A percentile compares a stretch with the other conserved stretches of the same genome.
phyloP scores from a whole-genome alignment of 306 rosid species.

The Lathyrus tuberosus region DNA sequence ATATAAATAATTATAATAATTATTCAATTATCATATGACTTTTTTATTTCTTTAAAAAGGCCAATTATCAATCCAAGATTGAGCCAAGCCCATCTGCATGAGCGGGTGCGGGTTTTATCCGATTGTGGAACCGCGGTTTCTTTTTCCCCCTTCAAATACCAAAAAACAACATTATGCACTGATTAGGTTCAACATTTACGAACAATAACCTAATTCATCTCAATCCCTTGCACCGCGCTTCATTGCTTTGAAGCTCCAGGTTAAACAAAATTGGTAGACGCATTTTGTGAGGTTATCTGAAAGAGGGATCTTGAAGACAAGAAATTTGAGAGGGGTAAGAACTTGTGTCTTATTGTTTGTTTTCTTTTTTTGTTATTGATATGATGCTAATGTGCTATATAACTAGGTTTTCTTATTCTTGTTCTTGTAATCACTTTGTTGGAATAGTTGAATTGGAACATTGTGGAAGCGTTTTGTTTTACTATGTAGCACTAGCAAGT shows the following conservation, averaged over 20 bases:
- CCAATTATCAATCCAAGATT: background rate
- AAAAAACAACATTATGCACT: background rate
- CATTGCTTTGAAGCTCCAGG: slow-evolving; percentile 23
- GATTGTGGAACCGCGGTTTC: background rate
- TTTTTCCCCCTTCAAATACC: background rate
- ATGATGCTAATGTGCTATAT: too few relatives aligned
- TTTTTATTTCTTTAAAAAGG: too few relatives aligned
- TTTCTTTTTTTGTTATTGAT: background rate
- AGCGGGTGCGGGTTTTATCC: background rate
- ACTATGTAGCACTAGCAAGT: background rate
- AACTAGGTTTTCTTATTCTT: too few relatives aligned
- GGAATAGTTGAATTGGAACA: slow-evolving; percentile 2
- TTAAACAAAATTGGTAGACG: slow-evolving; percentile 1
- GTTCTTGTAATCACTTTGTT: slow-evolving; percentile 21
- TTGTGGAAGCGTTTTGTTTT: slow-evolving; percentile 12
- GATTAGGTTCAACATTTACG: slow-evolving; percentile 16
- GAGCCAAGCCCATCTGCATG: background rate
- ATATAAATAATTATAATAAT: too few relatives aligned
- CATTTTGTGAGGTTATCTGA: slow-evolving; percentile 17
- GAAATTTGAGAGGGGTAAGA: slow-evolving; percentile 41
- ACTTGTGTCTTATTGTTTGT: slow-evolving; percentile 8
- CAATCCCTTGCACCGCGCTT: background rate
- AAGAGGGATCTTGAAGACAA: slow-evolving; percentile 43
- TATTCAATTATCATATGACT: too few relatives aligned
- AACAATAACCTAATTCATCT: slow-evolving; percentile 1